Conservation (phyloP, 768 basidiomycete species). For the Pseudohyphozyma bogoriensis region DNA sequence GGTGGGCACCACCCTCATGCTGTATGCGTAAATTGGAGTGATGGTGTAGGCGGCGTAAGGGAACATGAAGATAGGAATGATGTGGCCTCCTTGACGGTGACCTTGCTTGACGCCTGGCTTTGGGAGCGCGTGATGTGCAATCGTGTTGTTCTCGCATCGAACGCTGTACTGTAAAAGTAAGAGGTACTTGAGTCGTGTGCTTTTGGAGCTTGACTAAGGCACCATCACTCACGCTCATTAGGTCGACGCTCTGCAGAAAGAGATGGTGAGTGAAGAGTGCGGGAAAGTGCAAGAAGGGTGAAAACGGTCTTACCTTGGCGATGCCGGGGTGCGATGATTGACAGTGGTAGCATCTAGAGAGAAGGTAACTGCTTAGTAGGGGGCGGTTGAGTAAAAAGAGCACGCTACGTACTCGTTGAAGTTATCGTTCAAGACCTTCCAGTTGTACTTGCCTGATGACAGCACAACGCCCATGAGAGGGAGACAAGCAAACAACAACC, state of each 20-base stretch:
- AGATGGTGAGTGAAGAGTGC: too few species aligned
- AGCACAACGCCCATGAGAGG: too few species aligned
- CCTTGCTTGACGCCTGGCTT: background rate
- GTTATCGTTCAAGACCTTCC: background rate
- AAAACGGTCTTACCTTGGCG: background rate
- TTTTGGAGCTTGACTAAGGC: too few species aligned
- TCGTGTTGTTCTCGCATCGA: background rate
- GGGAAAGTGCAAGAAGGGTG: background rate
- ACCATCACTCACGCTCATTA: background rate
- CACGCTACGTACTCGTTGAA: background rate
- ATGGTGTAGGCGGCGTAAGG: background rate
- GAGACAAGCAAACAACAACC: too few species aligned
- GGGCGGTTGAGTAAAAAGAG: too few species aligned
- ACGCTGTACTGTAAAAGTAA: background rate
- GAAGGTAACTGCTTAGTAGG: too few species aligned
- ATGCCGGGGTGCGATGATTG: background rate
- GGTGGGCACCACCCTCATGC: background rate
- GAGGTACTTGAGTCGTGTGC: background rate
- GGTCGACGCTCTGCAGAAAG: background rate
- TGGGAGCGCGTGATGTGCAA: background rate
- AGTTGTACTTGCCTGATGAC: background rate
- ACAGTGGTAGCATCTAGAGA: background rate
- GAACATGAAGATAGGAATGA: too few species aligned
- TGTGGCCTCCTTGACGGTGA: background rate
- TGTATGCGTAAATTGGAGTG: background rate